These are phyloP conservation scores for Cordyceps militaris DNA, from an alignment of 2,329 filamentous ascomycete species.

Conservation along the genomic window DNA sequence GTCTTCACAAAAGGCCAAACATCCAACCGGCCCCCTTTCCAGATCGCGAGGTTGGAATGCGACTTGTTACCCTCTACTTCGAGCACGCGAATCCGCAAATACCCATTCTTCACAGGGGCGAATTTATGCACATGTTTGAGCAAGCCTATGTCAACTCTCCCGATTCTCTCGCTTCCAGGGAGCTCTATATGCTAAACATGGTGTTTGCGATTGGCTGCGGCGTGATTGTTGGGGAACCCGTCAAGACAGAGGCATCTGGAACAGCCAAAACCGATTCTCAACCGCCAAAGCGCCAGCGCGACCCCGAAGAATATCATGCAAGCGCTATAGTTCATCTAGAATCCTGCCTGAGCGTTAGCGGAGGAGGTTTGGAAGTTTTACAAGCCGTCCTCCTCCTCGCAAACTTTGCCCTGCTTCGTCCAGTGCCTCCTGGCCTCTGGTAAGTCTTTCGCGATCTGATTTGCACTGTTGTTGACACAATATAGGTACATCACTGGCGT, in stretches of 20 bases:
- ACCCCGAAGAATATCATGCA: conserved; percentile 89
- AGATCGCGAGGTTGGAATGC: conserved; percentile 62
- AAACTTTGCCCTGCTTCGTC: conserved; percentile 83
- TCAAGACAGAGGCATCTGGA: conserved; percentile 39
- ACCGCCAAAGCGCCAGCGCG: conserved; percentile 26
- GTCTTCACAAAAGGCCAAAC: conserved; percentile 82
- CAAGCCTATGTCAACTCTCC: conserved; percentile 66
- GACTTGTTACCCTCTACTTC: conserved; percentile 79
- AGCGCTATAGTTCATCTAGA: conserved; percentile 90
- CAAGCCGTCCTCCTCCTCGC: conserved; percentile 89
- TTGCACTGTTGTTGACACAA: neutral
- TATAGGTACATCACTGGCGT: conserved; percentile 83
- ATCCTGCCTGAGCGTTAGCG: conserved; percentile 73
- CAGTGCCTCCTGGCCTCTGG: conserved; percentile 90
- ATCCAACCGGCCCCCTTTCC: conserved; percentile 84
- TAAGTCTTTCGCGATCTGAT: conserved; percentile 24
- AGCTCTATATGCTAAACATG: conserved; percentile 93
- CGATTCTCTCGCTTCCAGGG: conserved; percentile 62
- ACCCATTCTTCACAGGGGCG: conserved; percentile 78
- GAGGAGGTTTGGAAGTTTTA: conserved; percentile 85
- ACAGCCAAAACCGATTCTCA: conserved; percentile 22
- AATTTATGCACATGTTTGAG: conserved; percentile 86
- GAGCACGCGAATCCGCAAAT: conserved; percentile 96
- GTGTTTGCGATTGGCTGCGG: conserved; percentile 94
- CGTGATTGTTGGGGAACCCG: conserved; percentile 69